Conservation (phyloP, 805 yeast species). For the Lipomyces sp. region DNA sequence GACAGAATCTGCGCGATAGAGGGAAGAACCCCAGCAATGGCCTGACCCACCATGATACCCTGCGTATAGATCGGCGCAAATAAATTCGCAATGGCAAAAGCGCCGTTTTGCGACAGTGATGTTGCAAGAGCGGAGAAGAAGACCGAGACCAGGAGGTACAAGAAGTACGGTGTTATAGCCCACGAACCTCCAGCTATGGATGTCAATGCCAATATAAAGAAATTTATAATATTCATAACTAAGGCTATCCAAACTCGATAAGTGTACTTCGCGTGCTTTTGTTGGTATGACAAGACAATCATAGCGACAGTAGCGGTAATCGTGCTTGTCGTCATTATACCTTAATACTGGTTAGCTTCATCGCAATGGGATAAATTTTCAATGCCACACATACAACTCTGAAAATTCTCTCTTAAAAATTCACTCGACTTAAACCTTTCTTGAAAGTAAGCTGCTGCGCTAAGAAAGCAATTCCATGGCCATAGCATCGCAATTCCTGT, state of each 20-base stretch:
- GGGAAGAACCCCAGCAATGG: slow-evolving; percentile 91
- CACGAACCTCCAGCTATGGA: slow-evolving; percentile 30
- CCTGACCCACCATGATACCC: slow-evolving; percentile 93
- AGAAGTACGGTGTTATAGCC: slow-evolving; percentile 46
- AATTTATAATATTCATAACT: slow-evolving; percentile 28
- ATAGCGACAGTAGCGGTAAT: slow-evolving; percentile 46
- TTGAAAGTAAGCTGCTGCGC: slow-evolving; percentile 82
- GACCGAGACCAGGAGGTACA: slow-evolving; percentile 65
- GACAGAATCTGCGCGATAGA: slow-evolving; percentile 68
- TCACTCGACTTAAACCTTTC: slow-evolving; percentile 56
- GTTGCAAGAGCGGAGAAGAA: slow-evolving; percentile 61
- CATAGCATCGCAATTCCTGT: slow-evolving; percentile 55
- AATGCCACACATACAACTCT: slow-evolving; percentile 35
- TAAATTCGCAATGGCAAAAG: slow-evolving; percentile 82
- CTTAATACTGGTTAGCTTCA: background rate
- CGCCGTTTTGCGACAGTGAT: slow-evolving; percentile 85
- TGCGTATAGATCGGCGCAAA: slow-evolving; percentile 80
- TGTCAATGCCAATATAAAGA: slow-evolving; percentile 33
- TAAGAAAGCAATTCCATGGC: slow-evolving; percentile 95
- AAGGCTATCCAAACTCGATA: slow-evolving; percentile 34
- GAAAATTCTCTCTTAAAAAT: slow-evolving; percentile 56
- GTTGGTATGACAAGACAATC: slow-evolving; percentile 27
- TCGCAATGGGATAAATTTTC: slow-evolving; percentile 25
- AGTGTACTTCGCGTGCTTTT: slow-evolving; percentile 33
- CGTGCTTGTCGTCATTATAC: slow-evolving; percentile 38